Evolutionary conservation across 768 basidiomycete genomes (phyloP).

Genomic region (Tulasnella sp.): DNA sequence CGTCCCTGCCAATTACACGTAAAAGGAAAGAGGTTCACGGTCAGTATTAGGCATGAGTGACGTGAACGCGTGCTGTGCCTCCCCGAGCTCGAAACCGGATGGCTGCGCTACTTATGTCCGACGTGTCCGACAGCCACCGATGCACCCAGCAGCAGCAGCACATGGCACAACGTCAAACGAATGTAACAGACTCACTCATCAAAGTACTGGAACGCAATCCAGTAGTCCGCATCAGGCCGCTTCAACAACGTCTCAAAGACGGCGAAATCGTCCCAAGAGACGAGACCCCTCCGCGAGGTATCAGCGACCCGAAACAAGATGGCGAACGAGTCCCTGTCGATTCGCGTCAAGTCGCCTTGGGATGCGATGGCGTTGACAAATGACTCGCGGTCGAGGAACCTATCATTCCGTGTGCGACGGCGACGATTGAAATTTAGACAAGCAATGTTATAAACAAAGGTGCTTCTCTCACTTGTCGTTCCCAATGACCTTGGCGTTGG

Average conservation of each 20-base stretch:
- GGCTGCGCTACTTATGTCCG: not conserved
- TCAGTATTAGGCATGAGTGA: not conserved
- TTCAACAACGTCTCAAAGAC: constrained; percentile 91
- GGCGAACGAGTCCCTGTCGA: constrained; percentile 76
- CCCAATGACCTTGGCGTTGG: constrained; percentile 61
- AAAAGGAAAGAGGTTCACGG: constrained; percentile 14
- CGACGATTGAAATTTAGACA: not conserved
- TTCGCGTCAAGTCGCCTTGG: constrained; percentile 68
- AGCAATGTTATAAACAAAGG: not conserved
- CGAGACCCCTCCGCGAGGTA: constrained; percentile 54
- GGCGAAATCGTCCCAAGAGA: constrained; percentile 92
- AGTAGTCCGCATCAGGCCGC: constrained; percentile 91
- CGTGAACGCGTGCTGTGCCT: not conserved
- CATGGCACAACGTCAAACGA: not conserved
- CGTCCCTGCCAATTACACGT: constrained; percentile 42
- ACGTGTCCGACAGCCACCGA: not conserved
- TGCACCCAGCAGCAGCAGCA: not conserved
- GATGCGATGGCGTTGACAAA: constrained; percentile 96
- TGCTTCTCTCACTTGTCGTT: constrained; percentile 57
- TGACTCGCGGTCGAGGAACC: constrained; percentile 73
- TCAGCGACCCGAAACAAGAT: constrained; percentile 87
- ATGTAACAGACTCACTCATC: constrained; percentile 52
- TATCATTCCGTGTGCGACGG: no score
- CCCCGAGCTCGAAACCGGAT: not conserved
- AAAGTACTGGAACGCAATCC: constrained; percentile 93